phyloP scores from a whole-genome alignment of 1,139 yeast species.

The Arxiozyma heterogenica region DNA sequence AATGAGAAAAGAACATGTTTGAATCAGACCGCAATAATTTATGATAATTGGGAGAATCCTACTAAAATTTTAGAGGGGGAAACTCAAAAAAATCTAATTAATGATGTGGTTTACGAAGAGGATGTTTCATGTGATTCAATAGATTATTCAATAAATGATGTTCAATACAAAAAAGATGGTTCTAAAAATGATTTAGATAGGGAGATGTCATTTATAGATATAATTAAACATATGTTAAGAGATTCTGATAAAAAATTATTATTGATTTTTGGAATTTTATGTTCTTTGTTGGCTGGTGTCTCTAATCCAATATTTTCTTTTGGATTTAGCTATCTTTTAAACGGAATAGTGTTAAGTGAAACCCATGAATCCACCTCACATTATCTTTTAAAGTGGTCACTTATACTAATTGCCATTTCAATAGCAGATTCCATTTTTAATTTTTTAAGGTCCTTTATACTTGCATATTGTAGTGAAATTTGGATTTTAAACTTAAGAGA shows the following conservation, averaged over 20 bases:
- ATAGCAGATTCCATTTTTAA: slow-evolving; percentile 49
- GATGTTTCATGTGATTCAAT: background rate
- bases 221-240: slow-evolving; percentile 33
- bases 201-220: slow-evolving; percentile 29
- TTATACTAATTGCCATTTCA: slow-evolving; percentile 52
- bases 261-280: slow-evolving; percentile 43
- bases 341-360: slow-evolving; percentile 41
- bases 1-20: slow-evolving; percentile 2
- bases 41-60: background rate
- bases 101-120: background rate
- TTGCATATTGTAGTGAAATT: slow-evolving; percentile 55
- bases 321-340: slow-evolving; percentile 59
- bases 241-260: slow-evolving; percentile 33
- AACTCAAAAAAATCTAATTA: background rate
- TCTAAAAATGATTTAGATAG: too few relatives aligned
- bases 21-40: background rate
- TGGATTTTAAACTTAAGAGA: slow-evolving; percentile 56
- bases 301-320: slow-evolving; percentile 71
- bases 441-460: slow-evolving; percentile 41
- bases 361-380: slow-evolving; percentile 31
- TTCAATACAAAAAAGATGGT: background rate
- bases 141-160: background rate
- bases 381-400: slow-evolving; percentile 55
- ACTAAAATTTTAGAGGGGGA: background rate
- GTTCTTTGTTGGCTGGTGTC: slow-evolving; percentile 51